phyloP scores from a whole-genome alignment of 2,329 filamentous ascomycete genomes.

The Ceratocystis huliohia region DNA sequence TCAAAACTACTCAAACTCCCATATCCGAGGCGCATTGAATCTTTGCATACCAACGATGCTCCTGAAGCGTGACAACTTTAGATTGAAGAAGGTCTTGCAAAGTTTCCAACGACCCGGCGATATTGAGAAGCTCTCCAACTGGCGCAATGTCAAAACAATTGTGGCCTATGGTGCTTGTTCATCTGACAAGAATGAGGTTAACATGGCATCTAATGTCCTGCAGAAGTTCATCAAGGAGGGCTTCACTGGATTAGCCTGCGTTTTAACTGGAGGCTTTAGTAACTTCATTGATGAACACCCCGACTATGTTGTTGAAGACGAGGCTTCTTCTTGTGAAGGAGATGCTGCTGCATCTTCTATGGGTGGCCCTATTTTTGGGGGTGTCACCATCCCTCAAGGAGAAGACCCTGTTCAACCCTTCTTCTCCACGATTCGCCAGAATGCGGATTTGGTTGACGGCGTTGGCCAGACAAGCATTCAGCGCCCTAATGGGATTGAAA shows the following conservation, averaged over 20 bases:
- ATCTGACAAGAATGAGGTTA: slow-evolving; percentile 64
- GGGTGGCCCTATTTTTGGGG: slow-evolving; percentile 62
- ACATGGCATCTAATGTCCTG: slow-evolving; percentile 69
- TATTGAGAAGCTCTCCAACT: slow-evolving; percentile 59
- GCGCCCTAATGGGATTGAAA: slow-evolving; percentile 35
- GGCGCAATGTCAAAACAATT: slow-evolving; percentile 62
- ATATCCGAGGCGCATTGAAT: slow-evolving; percentile 72
- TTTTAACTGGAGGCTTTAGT: slow-evolving; percentile 71
- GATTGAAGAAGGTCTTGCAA: slow-evolving; percentile 72
- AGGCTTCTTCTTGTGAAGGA: slow-evolving; percentile 27
- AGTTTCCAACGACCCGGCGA: slow-evolving; percentile 67
- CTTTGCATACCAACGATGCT: slow-evolving; percentile 91
- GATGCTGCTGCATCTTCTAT: slow-evolving; percentile 35
- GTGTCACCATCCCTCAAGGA: slow-evolving; percentile 63
- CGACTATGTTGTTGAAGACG: slow-evolving; percentile 42
- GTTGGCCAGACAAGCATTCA: slow-evolving; percentile 65
- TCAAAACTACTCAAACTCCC: slow-evolving; percentile 63
- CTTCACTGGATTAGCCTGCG: slow-evolving; percentile 58
- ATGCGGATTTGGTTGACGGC: slow-evolving; percentile 86
- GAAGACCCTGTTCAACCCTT: slow-evolving; percentile 64
- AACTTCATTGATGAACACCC: slow-evolving; percentile 59
- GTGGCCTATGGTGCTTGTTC: slow-evolving; percentile 79
- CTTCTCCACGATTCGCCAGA: slow-evolving; percentile 91
- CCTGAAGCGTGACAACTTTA: slow-evolving; percentile 80
- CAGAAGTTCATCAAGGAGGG: slow-evolving; percentile 86